Evolutionary conservation across 345 rosid genomes (phyloP), one percentile per base, ranked within the genome.

Genomic region (Melaleuca quinquenervia): DNA sequence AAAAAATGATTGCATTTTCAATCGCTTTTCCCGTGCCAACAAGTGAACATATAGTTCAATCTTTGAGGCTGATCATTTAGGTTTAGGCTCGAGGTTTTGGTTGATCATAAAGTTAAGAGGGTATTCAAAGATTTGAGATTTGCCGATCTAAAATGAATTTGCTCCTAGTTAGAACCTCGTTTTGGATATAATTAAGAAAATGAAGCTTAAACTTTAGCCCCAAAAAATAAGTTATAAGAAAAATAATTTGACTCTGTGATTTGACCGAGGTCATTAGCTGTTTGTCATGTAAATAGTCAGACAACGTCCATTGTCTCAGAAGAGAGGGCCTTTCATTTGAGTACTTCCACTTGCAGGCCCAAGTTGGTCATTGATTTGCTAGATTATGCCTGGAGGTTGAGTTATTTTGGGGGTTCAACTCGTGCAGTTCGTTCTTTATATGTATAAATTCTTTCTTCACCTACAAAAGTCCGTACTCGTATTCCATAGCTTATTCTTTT

Each of bases 51-150:
- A 32, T 21, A 22, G 12, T 1, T 32, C 2, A 32, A 0, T 54
- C 58, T 54, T 54, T 11, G 12, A n/a, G n/a, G 60, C 60, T 6
- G 60, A 54, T 54, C 26, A 24, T 22, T 54, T 21, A 22, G 11
- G 10, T 24, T 70, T 32, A 9, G 1, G 2, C 13, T 70, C 21
- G 24, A 32, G 78, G n/a, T 18, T 12, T 0, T 0, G 22, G 32
- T 64, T 32, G 76, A 64, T 32, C 76, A 32, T 16, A 8, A 54
- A 22, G 3, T 3, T 22, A 54, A 22, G n/a, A 16, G 24, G 45
- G 0, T 64, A 16, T 32, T 0, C 8, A 8, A 0, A 1, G 12
- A 64, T 32, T 32, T 3, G 1, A 64, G 76, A 0, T 16, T 64
- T 32, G 4, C 13, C 45, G 8, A 12, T 32, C 48, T 41, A 18